These are phyloP conservation scores for Alternaria postmessia DNA, from an alignment of 2,329 filamentous ascomycete genomes.

Conservation along the genomic window DNA sequence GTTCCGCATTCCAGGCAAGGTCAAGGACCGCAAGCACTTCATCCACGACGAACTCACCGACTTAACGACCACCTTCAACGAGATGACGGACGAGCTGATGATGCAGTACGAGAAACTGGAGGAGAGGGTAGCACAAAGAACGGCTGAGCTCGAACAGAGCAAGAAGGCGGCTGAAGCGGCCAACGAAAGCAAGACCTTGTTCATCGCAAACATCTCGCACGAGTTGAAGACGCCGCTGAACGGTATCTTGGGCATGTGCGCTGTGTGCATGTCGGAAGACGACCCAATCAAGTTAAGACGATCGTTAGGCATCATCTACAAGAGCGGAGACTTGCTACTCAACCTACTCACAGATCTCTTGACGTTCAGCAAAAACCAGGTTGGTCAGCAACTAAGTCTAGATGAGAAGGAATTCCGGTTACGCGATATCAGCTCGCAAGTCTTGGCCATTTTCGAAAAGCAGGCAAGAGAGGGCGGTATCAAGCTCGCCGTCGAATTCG, in stretches of 20 bases:
- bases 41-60: conserved; percentile 87
- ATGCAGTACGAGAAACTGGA: conserved; percentile 87
- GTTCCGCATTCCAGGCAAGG: conserved; percentile 87
- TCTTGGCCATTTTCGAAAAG: conserved; percentile 87
- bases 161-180: conserved; percentile 94
- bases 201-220: conserved; percentile 91
- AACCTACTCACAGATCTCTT: conserved; percentile 89
- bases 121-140: conserved; percentile 82
- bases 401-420: conserved; percentile 87
- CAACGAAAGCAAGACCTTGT: conserved; percentile 95
- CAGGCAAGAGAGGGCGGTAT: conserved; percentile 84
- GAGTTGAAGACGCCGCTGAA: conserved; percentile 95
- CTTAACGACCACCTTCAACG: conserved; percentile 84
- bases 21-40: conserved; percentile 76
- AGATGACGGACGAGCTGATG: conserved; percentile 89
- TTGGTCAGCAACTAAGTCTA: conserved; percentile 80
- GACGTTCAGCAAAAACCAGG: conserved; percentile 94
- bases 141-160: conserved; percentile 83
- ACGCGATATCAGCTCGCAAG: conserved; percentile 82
- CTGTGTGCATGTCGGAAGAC: conserved; percentile 91
- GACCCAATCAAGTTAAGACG: conserved; percentile 80
- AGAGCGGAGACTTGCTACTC: conserved; percentile 82
- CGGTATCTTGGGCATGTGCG: conserved; percentile 92
- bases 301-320: conserved; percentile 87
- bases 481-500: conserved; percentile 74